Base-by-base conservation (phyloP, 2,329 filamentous ascomycete genomes). In the Diaporthe aspalathi region DNA sequence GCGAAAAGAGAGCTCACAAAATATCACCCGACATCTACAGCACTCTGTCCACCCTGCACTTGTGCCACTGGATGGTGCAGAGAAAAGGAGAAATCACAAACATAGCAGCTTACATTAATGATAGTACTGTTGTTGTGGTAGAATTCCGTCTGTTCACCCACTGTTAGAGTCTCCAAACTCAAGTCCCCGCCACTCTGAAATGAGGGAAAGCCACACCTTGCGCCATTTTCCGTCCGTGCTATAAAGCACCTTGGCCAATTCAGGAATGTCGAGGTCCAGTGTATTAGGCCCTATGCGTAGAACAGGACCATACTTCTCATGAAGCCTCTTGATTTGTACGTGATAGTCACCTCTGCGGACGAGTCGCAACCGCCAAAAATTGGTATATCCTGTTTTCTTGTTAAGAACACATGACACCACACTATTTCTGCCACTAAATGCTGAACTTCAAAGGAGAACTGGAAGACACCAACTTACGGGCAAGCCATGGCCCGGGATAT, bases 401-500 rank as follows among this genome's bases (percentile, higher is more conserved):
- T 60, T n/a, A 60, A 22, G 14, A 22, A 0, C 5, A 53, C 17
- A 35, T 9, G 1, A 45, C 2, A 17, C 22, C 12, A 29, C 8
- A 6, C 9, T n/a, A 5, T 38, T 4, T 11, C 1, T 16, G 3
- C 8, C 1, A 1, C 2, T n/a, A 2, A 20, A 3, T 11, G 8
- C 56, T 29, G 6, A 5, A 17, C 11, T 17, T 9, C 0, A 0
- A 16, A 29, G 2, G 1, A 16, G 12, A n/a, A 14, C 24, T n/a
- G 7, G 17, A 45, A 60, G 32, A 2, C 16, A 29, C n/a, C 7
- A 17, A 60, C 38, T 27, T 45, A 60, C 56, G 56, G 45, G 56
- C 56, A 16, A 60, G 38, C 38, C 56, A 60, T n/a, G 35, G 22
- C 29, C 56, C 22, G n/a, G 56, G 56, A 5, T 60, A 45, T 40